Base-by-base conservation (phyloP, 306 rosid species). In the Acacia melanoxylon region DNA sequence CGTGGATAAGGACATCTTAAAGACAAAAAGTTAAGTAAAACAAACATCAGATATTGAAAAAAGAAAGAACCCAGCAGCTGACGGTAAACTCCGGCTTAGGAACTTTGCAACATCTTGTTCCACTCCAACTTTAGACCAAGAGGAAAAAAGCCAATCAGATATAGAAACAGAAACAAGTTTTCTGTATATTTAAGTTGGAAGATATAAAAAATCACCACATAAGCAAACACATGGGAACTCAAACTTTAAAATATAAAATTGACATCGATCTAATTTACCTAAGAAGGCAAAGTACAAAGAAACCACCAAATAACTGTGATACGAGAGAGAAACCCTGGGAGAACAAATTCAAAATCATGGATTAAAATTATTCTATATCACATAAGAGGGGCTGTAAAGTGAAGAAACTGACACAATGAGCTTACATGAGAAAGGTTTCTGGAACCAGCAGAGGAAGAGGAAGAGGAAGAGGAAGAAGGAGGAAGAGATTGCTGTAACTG, bases 401-500 rank as follows among this genome's bases (percentile, higher is more conserved):
- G 45, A 77, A 76, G 76, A 29, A 54, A 31, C 42, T 76, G 67
- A 48, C 22, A 59, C 19, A 52, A 68, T 25, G 44, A 86, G 73
- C 75, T 85, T 76, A 91, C 96, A 52, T 58, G 76, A 85, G 86
- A 81, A 52, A 68, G 80, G 59, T 25, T 61, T 54, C 65, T 68
- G n/a, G 79, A 56, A 66, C 84, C 90, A 65, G 81, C 13, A 19
- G 92, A 90, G 75, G 52, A n/a, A 54, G 86, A 42, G 75, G 88
- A 90, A 76, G 51, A 20, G 42, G 85, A 56, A 72, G 91, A 49
- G 27, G 76, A 73, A 49, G 82, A 37, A 2, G 72, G 63, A 44
- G 78, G 11, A 22, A 14, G 77, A 35, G 84, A 76, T 78, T 71
- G 88, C 79, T 88, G 85, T 68, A 75, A 74, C 59, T 85, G 86